Percentiles rank a stretch among this genome's conserved stretches.
Evolutionary conservation across 805 yeast genomes (phyloP).

Genomic region (Candida arabinofermentans): DNA sequence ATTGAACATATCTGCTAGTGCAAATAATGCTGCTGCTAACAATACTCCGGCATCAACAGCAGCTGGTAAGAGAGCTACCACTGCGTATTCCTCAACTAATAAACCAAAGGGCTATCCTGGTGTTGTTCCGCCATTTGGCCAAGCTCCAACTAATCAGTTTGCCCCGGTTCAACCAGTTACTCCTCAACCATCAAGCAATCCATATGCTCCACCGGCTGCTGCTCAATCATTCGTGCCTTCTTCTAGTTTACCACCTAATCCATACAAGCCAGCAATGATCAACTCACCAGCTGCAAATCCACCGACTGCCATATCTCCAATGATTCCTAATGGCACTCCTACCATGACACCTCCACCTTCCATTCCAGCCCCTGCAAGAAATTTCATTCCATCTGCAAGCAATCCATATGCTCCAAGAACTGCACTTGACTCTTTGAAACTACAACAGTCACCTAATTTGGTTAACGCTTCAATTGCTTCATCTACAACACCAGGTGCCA

Average conservation of each 20-base stretch:
- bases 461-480: conserved; percentile 8
- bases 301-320: background rate
- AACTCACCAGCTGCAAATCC: conserved; percentile 1
- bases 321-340: conserved; percentile 15
- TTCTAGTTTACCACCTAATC: conserved; percentile 9
- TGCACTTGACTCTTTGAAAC: conserved; percentile 30
- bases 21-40: conserved; percentile 12
- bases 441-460: conserved; percentile 17
- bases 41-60: conserved; percentile 9
- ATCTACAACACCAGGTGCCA: conserved; percentile 8
- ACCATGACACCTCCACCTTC: too few relatives aligned
- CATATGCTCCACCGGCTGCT: conserved; percentile 17
- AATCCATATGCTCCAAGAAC: conserved; percentile 35
- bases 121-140: background rate
- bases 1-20: conserved; percentile 26
- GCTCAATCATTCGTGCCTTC: conserved; percentile 8
- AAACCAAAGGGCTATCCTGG: background rate
- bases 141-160: background rate
- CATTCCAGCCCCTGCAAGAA: too few relatives aligned
- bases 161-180: conserved; percentile 15
- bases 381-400: background rate
- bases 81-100: background rate
- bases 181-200: conserved; percentile 17
- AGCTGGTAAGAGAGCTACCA: conserved; percentile 4
- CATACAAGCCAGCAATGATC: conserved; percentile 7